Evolutionary conservation across 2,329 filamentous ascomycete species (phyloP).

Genomic region (Xylaria multiplex): DNA sequence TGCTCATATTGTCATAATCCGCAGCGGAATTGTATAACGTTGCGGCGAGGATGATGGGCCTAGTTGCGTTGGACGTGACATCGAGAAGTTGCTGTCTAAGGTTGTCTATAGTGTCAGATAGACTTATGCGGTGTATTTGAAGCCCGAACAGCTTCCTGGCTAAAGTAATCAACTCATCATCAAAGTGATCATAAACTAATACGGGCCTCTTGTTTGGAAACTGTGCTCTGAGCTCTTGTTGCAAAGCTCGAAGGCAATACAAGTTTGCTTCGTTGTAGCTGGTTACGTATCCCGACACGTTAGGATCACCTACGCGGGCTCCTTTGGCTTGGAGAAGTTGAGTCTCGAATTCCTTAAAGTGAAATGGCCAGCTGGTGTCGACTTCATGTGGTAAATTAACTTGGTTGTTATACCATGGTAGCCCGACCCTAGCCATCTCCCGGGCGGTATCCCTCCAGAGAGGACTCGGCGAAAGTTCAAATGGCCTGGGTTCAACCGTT

Average conservation of each 20-base stretch:
- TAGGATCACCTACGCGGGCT: constrained; percentile 24
- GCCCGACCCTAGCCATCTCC: constrained; percentile 19
- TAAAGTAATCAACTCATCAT: constrained; percentile 7
- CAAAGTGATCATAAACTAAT: constrained; percentile 28
- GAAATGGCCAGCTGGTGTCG: constrained; percentile 32
- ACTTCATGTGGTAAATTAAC: constrained; percentile 33
- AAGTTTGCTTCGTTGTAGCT: constrained; percentile 30
- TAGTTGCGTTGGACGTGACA: neutral
- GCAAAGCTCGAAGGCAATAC: constrained; percentile 35
- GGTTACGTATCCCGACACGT: constrained; percentile 27
- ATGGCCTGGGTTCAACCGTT: constrained; percentile 6
- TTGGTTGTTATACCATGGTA: constrained; percentile 35
- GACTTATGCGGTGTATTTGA: constrained; percentile 14
- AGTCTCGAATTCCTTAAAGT: constrained; percentile 33
- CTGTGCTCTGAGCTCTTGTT: constrained; percentile 30
- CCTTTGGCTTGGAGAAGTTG: constrained; percentile 25
- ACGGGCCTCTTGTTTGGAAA: constrained; percentile 18
- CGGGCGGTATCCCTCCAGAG: constrained; percentile 24
- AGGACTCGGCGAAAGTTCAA: constrained; percentile 12
- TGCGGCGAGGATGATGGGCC: constrained; percentile 33
- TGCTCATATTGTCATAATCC: constrained; percentile 20
- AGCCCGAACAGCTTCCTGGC: constrained; percentile 29
- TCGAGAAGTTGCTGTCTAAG: neutral
- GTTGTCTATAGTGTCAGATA: neutral
- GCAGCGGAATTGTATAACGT: constrained; percentile 23